Base-by-base conservation (phyloP, 2,329 filamentous ascomycete species). In the Didymella glomerata region DNA sequence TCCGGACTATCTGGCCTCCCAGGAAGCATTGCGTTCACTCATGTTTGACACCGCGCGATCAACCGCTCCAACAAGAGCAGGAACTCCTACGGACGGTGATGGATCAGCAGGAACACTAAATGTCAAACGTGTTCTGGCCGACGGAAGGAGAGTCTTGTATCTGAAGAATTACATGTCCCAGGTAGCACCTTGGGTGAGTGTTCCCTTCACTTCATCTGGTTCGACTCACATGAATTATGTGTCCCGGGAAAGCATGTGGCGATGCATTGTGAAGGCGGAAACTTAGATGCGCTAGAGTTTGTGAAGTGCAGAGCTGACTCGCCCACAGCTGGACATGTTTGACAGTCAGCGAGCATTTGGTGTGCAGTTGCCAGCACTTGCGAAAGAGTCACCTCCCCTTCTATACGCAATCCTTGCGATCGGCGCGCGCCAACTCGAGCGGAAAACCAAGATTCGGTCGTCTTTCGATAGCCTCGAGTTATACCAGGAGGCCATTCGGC, bases 381-480 rank as follows among this genome's bases (percentile, higher is more conserved):
- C 81, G 1, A 77, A 78, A 27, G 69, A 76, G 5, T 76, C 80
- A 2, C 73, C 77, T 1, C 79, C 83, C 48, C 72, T 85, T 0
- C 75, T 80, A 4, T 83, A 80, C 64, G 78, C 83, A 1, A 82
- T 84, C 40, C 74, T 85, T 1, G 83, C 83, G 2, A 73, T 85
- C 4, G 84, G 82, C 1, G 82, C 83, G 0, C 79, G 83, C 2
- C 83, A 85, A 55, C 76, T 82, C 0, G 83, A 85, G 62, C 75
- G 80, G 1, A 81, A 82, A 50, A 73, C 78, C 16, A 76, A 76
- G 22, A 68, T 68, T 6, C 71, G 73, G 45, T 75, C 74, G 1
- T 76, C 78, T 18, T 80, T 78, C 0, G 79, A 81, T 27, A 83
- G 81, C 60, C 73, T 84, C 0, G 74, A 77, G 0, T 68, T 85